Base-by-base conservation (phyloP, 176 grass and related monocot genomes). In the Elymus sibiricus region DNA sequence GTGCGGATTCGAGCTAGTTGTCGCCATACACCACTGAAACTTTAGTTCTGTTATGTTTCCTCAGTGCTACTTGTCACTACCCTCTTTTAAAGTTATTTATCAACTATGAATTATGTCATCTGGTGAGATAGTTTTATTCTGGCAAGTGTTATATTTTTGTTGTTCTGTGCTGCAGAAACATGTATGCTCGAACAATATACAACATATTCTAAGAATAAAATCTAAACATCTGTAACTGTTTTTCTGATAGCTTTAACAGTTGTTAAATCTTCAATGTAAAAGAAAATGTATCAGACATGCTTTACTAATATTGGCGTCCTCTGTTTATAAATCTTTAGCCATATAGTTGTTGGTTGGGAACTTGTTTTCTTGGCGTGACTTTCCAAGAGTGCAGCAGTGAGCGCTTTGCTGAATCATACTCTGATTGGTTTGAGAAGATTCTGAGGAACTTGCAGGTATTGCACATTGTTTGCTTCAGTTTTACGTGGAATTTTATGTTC, bases 341-440 rank as follows among this genome's bases (percentile, higher is more conserved):
- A 51, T 84, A 84, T 37, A 84, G 85, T 80, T 16, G 85, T 76
- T 91, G 85, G 89, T 65, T 91, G 84, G 89, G 89, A 84, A 91
- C 76, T 69, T 87, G 81, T 59, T 87, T 87, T 76, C 89, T 91
- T 1, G 85, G 89, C 17, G 16, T 87, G 29, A 91, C 85, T n/a
- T 84, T 87, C 38, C 74, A 87, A 79, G 81, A 87, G 24, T 87
- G 85, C 85, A 80, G 85, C 69, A 84, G 74, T 61, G 76, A 84
- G 47, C 68, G 89, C 12, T 91, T 91, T 84, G 75, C 11, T 22
- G 68, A 79, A 76, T 84, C 85, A 35, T 74, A 80, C 69, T 74
- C 85, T 49, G 64, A 14, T 84, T 91, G 89, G 89, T 91, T 84
- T 68, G 89, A 91, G 47, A 91, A 80, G 68, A 79, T 91, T 76